These are phyloP conservation scores for Sanghuangporus baumii DNA, from an alignment of 1,284 basidiomycete species.

Conservation along the genomic window DNA sequence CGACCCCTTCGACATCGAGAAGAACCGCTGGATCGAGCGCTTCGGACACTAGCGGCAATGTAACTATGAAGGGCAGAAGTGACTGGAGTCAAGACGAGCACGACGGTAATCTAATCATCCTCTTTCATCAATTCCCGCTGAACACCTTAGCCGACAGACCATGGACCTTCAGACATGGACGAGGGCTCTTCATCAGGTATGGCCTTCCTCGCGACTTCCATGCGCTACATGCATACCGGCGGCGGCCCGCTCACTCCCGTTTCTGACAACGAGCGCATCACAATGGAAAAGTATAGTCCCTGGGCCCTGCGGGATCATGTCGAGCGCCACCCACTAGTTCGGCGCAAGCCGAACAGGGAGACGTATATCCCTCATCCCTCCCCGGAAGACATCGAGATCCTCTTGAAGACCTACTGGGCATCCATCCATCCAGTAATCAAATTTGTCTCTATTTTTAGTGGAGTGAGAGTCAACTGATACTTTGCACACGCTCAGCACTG, in stretches of 20 bases:
- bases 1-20: not conserved
- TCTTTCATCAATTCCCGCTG: not conserved
- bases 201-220: constrained; percentile 18
- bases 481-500: constrained; percentile 11
- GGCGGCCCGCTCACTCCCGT: constrained; percentile 14
- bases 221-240: constrained; percentile 16
- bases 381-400: constrained; percentile 15
- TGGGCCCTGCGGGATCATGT: constrained; percentile 13
- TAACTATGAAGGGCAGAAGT: constrained; percentile 3
- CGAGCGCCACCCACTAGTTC: constrained; percentile 7
- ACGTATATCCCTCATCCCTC: constrained; percentile 1
- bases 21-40: constrained; percentile 2
- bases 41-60: constrained; percentile 4
- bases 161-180: constrained; percentile 14
- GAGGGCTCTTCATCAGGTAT: constrained; percentile 19
- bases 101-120: constrained; percentile 1
- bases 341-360: not conserved
- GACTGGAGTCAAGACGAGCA: constrained; percentile 17
- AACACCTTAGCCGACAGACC: not conserved
- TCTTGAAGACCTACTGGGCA: constrained; percentile 18
- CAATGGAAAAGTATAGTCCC: constrained; percentile 15
- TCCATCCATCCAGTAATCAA: constrained; percentile 16
- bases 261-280: constrained; percentile 14
- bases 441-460: not conserved
- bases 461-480: not conserved